Percentiles rank a stretch among this genome's conserved stretches.
These are phyloP conservation scores for Cladorrhinum sp. DNA, from an alignment of 2,329 filamentous ascomycete genomes.

Conservation along the genomic window DNA sequence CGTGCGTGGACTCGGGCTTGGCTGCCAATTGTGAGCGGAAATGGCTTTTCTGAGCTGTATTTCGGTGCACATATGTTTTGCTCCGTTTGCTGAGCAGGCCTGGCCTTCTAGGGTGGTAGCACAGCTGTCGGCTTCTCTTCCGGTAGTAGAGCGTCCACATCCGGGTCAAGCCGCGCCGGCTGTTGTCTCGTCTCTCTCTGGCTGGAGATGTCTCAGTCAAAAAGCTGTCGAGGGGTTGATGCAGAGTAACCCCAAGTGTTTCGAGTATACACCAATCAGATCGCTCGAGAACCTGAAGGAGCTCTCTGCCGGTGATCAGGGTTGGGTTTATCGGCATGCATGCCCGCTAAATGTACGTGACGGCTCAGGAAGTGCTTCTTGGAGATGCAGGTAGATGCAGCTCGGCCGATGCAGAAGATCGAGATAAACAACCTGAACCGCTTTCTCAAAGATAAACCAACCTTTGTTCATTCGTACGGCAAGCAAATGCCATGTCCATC, in stretches of 20 bases:
- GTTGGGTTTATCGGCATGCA: slow-evolving; percentile 7
- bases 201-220: neutral
- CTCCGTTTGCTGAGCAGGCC: too few species aligned
- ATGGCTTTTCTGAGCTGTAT: too few species aligned
- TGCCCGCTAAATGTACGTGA: neutral
- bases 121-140: neutral
- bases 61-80: too few species aligned
- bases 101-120: too few species aligned
- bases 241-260: too few species aligned
- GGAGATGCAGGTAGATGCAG: slow-evolving; percentile 1
- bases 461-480: neutral
- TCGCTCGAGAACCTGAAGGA: neutral
- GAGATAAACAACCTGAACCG: neutral
- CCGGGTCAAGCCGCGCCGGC: slow-evolving; percentile 3
- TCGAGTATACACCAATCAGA: too few species aligned
- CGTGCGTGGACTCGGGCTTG: too few species aligned
- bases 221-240: too few species aligned
- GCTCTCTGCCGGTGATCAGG: too few species aligned
- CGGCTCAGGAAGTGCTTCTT: neutral
- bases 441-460: neutral
- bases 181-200: too few species aligned
- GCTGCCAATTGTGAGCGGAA: too few species aligned
- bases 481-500: neutral
- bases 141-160: neutral
- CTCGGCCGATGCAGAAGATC: neutral